These are phyloP conservation scores for Daldinia vernicosa DNA, from an alignment of 495 filamentous ascomycete genomes.

Conservation along the genomic window DNA sequence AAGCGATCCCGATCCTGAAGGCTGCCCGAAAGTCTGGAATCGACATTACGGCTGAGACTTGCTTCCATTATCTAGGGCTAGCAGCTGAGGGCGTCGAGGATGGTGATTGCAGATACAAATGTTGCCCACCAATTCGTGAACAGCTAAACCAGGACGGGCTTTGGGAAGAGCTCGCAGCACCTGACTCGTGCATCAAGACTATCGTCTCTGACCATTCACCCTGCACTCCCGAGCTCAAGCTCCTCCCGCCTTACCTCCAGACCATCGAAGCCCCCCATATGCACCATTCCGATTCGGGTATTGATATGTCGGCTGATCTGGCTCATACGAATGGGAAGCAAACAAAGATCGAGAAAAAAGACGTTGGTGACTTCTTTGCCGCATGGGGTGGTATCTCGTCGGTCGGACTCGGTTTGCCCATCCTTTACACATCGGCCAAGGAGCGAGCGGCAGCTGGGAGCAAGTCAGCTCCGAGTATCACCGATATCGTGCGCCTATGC, in stretches of 20 bases:
- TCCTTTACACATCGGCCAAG: conserved; percentile 82
- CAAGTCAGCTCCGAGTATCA: conserved; percentile 58
- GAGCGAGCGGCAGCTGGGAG: conserved; percentile 61
- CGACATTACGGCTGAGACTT: conserved; percentile 96
- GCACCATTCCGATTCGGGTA: conserved; percentile 56
- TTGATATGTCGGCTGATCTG: conserved; percentile 53
- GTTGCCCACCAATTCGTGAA: conserved; percentile 92
- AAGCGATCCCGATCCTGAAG: conserved; percentile 89
- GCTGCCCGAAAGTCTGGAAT: conserved; percentile 80
- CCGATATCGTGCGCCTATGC: conserved; percentile 86
- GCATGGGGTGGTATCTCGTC: conserved; percentile 97
- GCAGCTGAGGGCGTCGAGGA: conserved; percentile 85
- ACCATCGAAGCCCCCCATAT: conserved; percentile 47
- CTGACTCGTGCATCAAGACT: conserved; percentile 85
- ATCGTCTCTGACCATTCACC: conserved; percentile 97
- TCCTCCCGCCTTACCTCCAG: conserved; percentile 73
- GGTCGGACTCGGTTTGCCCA: conserved; percentile 89
- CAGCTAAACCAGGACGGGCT: conserved; percentile 85
- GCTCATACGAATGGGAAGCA: conserved; percentile 1
- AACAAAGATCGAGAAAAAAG: conserved; percentile 2
- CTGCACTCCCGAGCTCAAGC: conserved; percentile 93
- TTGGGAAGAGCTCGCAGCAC: conserved; percentile 79
- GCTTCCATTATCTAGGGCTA: conserved; percentile 96
- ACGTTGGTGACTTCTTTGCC: conserved; percentile 85
- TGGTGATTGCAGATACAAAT: conserved; percentile 96